Evolutionary conservation across 805 yeast species (phyloP).

Genomic region (Hagleromyces aurorensis): DNA sequence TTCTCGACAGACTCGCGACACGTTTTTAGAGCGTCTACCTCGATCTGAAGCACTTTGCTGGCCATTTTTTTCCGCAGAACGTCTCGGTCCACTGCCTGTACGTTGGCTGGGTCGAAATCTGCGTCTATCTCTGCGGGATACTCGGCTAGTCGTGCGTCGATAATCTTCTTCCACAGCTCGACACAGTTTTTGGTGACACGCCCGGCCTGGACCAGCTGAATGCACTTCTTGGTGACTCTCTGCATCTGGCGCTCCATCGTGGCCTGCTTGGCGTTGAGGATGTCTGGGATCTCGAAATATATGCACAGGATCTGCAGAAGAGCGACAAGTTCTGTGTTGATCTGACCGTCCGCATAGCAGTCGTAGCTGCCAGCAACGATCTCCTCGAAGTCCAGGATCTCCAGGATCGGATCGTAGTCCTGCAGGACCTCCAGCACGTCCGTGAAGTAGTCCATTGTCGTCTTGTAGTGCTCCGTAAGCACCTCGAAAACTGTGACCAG

Average conservation of each 20-base stretch:
- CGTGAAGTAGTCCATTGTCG: constrained; percentile 29
- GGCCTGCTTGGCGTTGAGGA: constrained; percentile 10
- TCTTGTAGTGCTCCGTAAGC: constrained; percentile 24
- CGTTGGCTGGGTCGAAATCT: constrained; percentile 14
- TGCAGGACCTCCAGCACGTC: constrained; percentile 29
- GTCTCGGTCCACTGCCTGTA: constrained; percentile 12
- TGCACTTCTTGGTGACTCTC: constrained; percentile 50
- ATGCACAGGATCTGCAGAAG: constrained; percentile 44
- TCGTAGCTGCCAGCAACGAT: constrained; percentile 54
- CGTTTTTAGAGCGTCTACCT: constrained; percentile 41
- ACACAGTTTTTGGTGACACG: constrained; percentile 37
- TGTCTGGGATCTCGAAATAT: constrained; percentile 25
- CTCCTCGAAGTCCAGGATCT: constrained; percentile 32
- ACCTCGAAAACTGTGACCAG: constrained; percentile 30
- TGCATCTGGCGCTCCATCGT: constrained; percentile 32
- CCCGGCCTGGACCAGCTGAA: constrained; percentile 48
- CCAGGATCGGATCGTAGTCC: constrained; percentile 28
- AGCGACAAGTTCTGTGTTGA: constrained; percentile 50
- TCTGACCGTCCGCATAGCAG: constrained; percentile 48
- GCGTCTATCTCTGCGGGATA: constrained; percentile 40
- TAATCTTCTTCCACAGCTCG: constrained; percentile 22
- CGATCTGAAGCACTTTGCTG: constrained; percentile 47
- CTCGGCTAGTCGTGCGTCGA: constrained; percentile 31
- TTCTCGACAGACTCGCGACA: constrained; percentile 27
- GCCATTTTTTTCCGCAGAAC: constrained; percentile 40